These are phyloP conservation scores for Aspergillus homomorphus DNA, from an alignment of 495 filamentous ascomycete species.

Conservation along the genomic window DNA sequence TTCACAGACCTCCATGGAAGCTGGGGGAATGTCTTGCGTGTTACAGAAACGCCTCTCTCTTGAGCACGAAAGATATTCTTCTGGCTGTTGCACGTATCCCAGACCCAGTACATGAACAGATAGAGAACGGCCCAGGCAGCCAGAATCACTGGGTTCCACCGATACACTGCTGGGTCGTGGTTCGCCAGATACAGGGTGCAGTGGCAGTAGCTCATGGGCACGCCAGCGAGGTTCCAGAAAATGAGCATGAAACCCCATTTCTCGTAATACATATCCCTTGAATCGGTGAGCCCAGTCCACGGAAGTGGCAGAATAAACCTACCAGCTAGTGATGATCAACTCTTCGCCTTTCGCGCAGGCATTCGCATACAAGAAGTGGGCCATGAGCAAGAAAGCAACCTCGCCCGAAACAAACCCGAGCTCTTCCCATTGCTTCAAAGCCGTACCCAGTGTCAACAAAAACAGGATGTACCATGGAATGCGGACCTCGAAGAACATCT, in stretches of 20 bases:
- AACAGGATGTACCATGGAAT: slow-evolving; percentile 94
- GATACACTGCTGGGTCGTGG: slow-evolving; percentile 74
- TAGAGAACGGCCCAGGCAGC: slow-evolving; percentile 62
- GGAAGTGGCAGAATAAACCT: slow-evolving; percentile 15
- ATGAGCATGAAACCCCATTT: slow-evolving; percentile 99
- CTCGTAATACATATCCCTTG: slow-evolving; percentile 94
- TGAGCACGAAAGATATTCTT: slow-evolving; percentile 87
- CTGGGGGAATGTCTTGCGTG: slow-evolving; percentile 83
- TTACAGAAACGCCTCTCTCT: slow-evolving; percentile 66
- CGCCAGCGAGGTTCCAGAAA: slow-evolving; percentile 98
- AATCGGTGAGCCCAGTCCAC: neutral
- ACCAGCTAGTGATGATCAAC: slow-evolving; percentile 85
- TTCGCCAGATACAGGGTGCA: slow-evolving; percentile 88
- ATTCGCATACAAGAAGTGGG: slow-evolving; percentile 90
- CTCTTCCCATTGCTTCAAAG: slow-evolving; percentile 77
- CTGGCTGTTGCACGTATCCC: slow-evolving; percentile 86
- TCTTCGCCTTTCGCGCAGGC: slow-evolving; percentile 95
- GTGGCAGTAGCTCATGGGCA: slow-evolving; percentile 94
- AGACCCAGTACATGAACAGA: slow-evolving; percentile 84
- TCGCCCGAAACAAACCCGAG: slow-evolving; percentile 88
- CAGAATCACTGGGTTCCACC: slow-evolving; percentile 63
- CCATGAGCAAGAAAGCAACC: slow-evolving; percentile 78
- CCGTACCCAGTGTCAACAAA: slow-evolving; percentile 69
- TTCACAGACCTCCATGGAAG: slow-evolving; percentile 75
- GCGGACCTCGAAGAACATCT: slow-evolving; percentile 98